These are phyloP conservation scores for Thalassiosira hispida DNA, from an alignment of 352 stramenopile species.

Conservation along the genomic window DNA sequence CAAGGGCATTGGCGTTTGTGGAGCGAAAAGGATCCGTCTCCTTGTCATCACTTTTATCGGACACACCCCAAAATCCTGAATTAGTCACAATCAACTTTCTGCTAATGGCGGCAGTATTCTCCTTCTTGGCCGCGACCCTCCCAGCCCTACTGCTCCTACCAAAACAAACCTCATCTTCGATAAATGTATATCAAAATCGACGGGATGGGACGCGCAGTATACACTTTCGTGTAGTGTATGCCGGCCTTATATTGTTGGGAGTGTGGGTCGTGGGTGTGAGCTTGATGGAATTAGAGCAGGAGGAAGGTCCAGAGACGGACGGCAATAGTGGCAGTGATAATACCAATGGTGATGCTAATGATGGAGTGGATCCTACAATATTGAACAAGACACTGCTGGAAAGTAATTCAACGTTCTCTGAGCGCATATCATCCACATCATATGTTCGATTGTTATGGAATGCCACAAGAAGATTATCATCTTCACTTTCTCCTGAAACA, in stretches of 20 bases:
- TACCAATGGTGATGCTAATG: constrained; percentile 47
- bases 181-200: constrained; percentile 5
- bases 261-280: constrained; percentile 45
- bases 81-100: constrained; percentile 68
- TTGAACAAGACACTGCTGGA: constrained; percentile 12
- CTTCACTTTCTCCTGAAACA: constrained; percentile 22
- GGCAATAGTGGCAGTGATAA: constrained; percentile 9
- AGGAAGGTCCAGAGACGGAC: neutral
- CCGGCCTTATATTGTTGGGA: constrained; percentile 45
- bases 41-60: neutral
- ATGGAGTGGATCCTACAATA: constrained; percentile 44
- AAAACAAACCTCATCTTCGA: constrained; percentile 18
- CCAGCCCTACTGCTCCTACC: constrained; percentile 62
- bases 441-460: neutral
- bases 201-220: constrained; percentile 45
- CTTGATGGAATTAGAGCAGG: constrained; percentile 40
- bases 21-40: no score
- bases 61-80: constrained; percentile 19
- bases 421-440: neutral
- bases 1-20: no score
- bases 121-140: constrained; percentile 55
- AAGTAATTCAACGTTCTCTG: neutral
- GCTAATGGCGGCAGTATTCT: constrained; percentile 66
- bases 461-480: constrained; percentile 14
- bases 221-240: constrained; percentile 57